phyloP scores from a whole-genome alignment of 2,329 filamentous ascomycete species.

The Phaeophleospora eucalypticola region DNA sequence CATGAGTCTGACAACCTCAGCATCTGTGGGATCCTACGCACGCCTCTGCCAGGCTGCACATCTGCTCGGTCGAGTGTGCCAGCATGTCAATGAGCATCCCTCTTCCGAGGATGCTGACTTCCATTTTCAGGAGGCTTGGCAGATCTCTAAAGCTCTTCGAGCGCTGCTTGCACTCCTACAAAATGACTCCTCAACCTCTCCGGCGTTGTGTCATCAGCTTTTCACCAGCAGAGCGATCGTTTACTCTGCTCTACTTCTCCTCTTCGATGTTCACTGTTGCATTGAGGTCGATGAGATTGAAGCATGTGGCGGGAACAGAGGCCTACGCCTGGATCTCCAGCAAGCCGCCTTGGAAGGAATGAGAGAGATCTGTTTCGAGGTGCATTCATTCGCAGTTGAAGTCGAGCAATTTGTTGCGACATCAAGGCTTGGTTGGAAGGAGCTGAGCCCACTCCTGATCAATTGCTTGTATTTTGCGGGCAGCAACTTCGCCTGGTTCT shows the following conservation, averaged over 20 bases:
- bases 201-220: too few relatives aligned
- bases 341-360: too few relatives aligned
- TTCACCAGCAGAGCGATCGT: too few relatives aligned
- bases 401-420: not conserved
- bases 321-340: too few relatives aligned
- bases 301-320: too few relatives aligned
- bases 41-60: constrained; percentile 21
- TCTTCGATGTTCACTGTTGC: too few relatives aligned
- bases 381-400: not conserved
- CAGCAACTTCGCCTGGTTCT: not conserved
- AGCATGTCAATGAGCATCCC: constrained; percentile 18
- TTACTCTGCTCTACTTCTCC: too few relatives aligned
- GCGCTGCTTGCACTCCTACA: constrained; percentile 12
- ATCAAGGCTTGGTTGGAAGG: not conserved
- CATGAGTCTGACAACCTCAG: constrained; percentile 19
- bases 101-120: constrained; percentile 12
- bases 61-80: constrained; percentile 17
- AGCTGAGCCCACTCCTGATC: not conserved
- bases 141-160: constrained; percentile 13
- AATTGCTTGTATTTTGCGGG: not conserved
- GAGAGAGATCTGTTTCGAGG: too few relatives aligned
- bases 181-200: too few relatives aligned
- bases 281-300: too few relatives aligned
- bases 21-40: constrained; percentile 12
- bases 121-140: constrained; percentile 20